A percentile compares a stretch with the other conserved stretches of the same genome.
Conservation (phyloP, 1,139 yeast genomes). For the Lodderomyces oxycetoniae region DNA sequence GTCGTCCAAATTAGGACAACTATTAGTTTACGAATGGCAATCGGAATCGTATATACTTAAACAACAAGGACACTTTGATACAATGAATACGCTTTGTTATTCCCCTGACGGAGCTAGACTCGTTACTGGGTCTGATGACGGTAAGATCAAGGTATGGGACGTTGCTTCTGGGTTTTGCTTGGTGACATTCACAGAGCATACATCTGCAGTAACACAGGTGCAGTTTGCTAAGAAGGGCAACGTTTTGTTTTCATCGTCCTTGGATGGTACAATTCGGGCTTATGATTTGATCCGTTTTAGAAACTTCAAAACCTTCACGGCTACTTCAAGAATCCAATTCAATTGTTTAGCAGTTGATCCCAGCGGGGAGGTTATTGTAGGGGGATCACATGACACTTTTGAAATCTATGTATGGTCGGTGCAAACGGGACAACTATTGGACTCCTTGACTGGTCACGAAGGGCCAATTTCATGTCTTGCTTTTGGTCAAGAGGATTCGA, state of each 20-base stretch:
- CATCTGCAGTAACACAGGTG: slow-evolving; percentile 83
- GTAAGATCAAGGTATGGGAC: slow-evolving; percentile 96
- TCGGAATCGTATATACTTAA: slow-evolving; percentile 91
- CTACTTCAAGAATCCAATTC: slow-evolving; percentile 83
- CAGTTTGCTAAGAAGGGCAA: slow-evolving; percentile 85
- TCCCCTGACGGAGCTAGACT: slow-evolving; percentile 94
- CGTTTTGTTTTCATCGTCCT: slow-evolving; percentile 82
- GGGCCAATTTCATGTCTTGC: slow-evolving; percentile 91
- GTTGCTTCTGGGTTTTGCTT: slow-evolving; percentile 87
- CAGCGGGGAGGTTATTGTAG: slow-evolving; percentile 94
- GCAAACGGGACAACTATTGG: slow-evolving; percentile 88
- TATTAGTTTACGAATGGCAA: slow-evolving; percentile 98
- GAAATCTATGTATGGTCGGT: slow-evolving; percentile 97
- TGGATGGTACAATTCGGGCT: slow-evolving; percentile 96
- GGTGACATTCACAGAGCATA: slow-evolving; percentile 87
- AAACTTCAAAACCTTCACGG: slow-evolving; percentile 91
- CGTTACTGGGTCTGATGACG: slow-evolving; percentile 95
- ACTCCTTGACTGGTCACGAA: slow-evolving; percentile 85
- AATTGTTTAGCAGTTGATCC: slow-evolving; percentile 92
- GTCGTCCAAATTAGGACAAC: slow-evolving; percentile 84
- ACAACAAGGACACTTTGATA: slow-evolving; percentile 96
- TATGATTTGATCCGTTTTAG: slow-evolving; percentile 94
- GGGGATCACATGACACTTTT: slow-evolving; percentile 86
- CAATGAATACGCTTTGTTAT: slow-evolving; percentile 77
- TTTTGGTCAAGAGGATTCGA: slow-evolving; percentile 75